A percentile compares a stretch with the other conserved stretches of the same genome.
Conservation (phyloP, 805 yeast species). For the Starmerella vaccinii region DNA sequence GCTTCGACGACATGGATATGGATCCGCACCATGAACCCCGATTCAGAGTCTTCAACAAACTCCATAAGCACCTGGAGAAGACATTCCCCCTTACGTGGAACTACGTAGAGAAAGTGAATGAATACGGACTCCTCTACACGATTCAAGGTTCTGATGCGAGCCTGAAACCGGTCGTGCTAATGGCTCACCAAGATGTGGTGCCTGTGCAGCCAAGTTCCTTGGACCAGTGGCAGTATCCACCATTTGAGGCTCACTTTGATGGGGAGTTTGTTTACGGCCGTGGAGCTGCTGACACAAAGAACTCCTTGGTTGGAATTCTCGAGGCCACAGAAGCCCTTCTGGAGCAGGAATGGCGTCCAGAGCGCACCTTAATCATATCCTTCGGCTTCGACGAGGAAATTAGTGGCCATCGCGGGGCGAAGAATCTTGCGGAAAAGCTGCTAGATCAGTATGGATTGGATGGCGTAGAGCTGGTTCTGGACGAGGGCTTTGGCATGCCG, state of each 20-base stretch:
- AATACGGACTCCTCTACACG: slow-evolving; percentile 54
- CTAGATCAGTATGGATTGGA: slow-evolving; percentile 48
- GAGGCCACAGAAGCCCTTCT: slow-evolving; percentile 54
- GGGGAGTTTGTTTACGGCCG: slow-evolving; percentile 63
- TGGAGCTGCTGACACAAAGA: slow-evolving; percentile 71
- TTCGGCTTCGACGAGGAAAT: slow-evolving; percentile 79
- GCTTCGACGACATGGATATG: slow-evolving; percentile 42
- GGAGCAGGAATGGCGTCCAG: slow-evolving; percentile 43
- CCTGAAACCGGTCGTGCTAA: slow-evolving; percentile 57
- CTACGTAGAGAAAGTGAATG: slow-evolving; percentile 46
- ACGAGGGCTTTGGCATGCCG: slow-evolving; percentile 51
- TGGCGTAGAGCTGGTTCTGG: slow-evolving; percentile 55
- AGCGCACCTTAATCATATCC: slow-evolving; percentile 52
- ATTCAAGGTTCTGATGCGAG: slow-evolving; percentile 46
- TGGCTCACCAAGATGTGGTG: slow-evolving; percentile 76
- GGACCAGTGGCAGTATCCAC: slow-evolving; percentile 55
- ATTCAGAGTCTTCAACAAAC: slow-evolving; percentile 37
- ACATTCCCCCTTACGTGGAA: slow-evolving; percentile 45
- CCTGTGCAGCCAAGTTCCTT: slow-evolving; percentile 54
- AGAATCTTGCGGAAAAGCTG: slow-evolving; percentile 39
- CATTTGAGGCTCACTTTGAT: slow-evolving; percentile 58
- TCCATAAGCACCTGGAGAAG: slow-evolving; percentile 42
- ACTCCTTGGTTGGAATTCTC: slow-evolving; percentile 51
- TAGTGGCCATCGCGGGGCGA: slow-evolving; percentile 55
- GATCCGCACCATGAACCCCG: slow-evolving; percentile 42